Evolutionary conservation across 345 rosid genomes (phyloP).

Genomic region (Atalantia buxifolia): DNA sequence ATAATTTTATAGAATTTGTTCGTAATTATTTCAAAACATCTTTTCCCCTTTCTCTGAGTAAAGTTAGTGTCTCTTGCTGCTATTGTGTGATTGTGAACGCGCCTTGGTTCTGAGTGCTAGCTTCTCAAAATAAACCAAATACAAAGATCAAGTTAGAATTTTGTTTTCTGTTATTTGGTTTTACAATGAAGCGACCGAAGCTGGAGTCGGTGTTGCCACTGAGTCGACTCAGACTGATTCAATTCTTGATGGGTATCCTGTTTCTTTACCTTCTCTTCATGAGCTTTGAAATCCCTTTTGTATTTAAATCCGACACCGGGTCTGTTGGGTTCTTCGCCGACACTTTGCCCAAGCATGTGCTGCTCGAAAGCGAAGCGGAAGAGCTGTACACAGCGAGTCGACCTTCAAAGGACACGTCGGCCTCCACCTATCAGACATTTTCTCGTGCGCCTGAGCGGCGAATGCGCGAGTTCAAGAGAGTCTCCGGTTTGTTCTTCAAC

Average conservation of each 20-base stretch:
- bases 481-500: conserved; percentile 51
- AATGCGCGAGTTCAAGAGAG: conserved; percentile 27
- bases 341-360: conserved; percentile 31
- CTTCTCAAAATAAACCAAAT: not conserved
- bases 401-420: not conserved
- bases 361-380: conserved; percentile 20
- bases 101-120: not conserved
- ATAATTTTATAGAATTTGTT: not conserved
- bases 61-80: too few relatives aligned
- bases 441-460: conserved; percentile 15
- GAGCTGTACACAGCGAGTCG: conserved; percentile 10
- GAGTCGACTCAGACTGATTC: conserved; percentile 41
- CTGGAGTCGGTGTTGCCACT: conserved; percentile 26
- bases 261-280: conserved; percentile 43
- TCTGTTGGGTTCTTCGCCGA: conserved; percentile 23
- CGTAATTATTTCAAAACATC: not conserved
- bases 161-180: not conserved
- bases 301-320: conserved; percentile 30
- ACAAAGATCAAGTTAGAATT: not conserved
- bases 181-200: conserved; percentile 43
- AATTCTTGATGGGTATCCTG: conserved; percentile 33
- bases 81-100: too few relatives aligned
- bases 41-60: too few relatives aligned
- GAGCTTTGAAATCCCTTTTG: conserved; percentile 45
- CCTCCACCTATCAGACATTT: not conserved